A percentile compares a stretch with the other conserved stretches of the same genome.
phyloP scores from a whole-genome alignment of 1,139 yeast species.

The Entelexis paramagnoliae region DNA sequence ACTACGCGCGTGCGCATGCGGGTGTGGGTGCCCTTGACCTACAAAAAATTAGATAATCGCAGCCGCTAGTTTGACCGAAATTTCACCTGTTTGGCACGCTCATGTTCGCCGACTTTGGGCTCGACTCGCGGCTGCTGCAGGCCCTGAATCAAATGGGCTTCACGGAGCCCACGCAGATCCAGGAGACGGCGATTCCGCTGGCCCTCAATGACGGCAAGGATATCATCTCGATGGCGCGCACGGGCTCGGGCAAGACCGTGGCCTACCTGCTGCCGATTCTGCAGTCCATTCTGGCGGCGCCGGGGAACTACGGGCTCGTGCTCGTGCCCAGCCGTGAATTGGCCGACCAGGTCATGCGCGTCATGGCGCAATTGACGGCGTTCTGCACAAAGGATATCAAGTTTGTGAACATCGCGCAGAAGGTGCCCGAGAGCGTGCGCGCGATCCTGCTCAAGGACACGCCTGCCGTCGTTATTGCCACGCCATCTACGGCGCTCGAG shows the following conservation, averaged over 20 bases:
- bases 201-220: slow-evolving; percentile 82
- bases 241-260: slow-evolving; percentile 87
- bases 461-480: slow-evolving; percentile 76
- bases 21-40: not conserved
- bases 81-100: slow-evolving; percentile 1
- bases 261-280: slow-evolving; percentile 74
- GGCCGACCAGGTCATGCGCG: slow-evolving; percentile 69
- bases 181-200: slow-evolving; percentile 81
- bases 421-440: slow-evolving; percentile 61
- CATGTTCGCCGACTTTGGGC: slow-evolving; percentile 26
- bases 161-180: slow-evolving; percentile 78
- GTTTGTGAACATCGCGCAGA: slow-evolving; percentile 64
- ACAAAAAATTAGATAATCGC: slow-evolving; percentile 14
- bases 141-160: slow-evolving; percentile 68
- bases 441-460: slow-evolving; percentile 56
- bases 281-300: slow-evolving; percentile 47
- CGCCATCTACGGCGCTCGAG: slow-evolving; percentile 69
- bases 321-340: slow-evolving; percentile 81
- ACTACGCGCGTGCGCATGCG: too few relatives aligned
- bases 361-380: slow-evolving; percentile 54
- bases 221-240: slow-evolving; percentile 76
- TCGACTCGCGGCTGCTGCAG: slow-evolving; percentile 75
- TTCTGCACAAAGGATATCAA: slow-evolving; percentile 55
- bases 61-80: not conserved
- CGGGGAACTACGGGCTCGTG: slow-evolving; percentile 38